A percentile compares a stretch with the other conserved stretches of the same genome.
phyloP scores from a whole-genome alignment of 2,329 filamentous ascomycete species.

The Aspergillus ochraceoroseus region DNA sequence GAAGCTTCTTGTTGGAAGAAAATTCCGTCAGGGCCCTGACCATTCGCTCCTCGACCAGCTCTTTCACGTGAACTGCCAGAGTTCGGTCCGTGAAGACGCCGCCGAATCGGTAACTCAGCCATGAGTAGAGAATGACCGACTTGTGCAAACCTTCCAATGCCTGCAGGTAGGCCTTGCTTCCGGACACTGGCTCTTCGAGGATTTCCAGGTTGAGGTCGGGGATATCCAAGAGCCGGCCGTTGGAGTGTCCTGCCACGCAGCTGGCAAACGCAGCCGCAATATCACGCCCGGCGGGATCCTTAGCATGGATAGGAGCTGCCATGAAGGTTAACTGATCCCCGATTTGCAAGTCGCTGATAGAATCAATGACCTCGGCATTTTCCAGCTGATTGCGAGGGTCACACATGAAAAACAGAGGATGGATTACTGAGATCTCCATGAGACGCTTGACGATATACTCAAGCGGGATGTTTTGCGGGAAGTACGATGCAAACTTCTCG shows the following conservation, averaged over 20 bases:
- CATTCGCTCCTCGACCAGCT: constrained; percentile 71
- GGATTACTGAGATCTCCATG: constrained; percentile 61
- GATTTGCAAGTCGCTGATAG: constrained; percentile 61
- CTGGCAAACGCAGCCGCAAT: constrained; percentile 62
- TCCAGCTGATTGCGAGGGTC: constrained; percentile 57
- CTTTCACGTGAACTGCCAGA: constrained; percentile 74
- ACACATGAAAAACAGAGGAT: constrained; percentile 66
- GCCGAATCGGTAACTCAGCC: constrained; percentile 84
- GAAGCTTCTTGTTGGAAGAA: constrained; percentile 43
- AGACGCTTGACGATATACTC: constrained; percentile 75
- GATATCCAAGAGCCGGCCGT: constrained; percentile 68
- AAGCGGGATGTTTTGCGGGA: constrained; percentile 74
- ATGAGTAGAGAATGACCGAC: constrained; percentile 77
- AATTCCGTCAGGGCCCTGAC: constrained; percentile 58
- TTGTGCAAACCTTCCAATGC: constrained; percentile 75
- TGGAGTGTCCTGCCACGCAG: constrained; percentile 62
- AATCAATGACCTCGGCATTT: constrained; percentile 70
- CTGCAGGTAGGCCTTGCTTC: constrained; percentile 55
- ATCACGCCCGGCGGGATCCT: constrained; percentile 39
- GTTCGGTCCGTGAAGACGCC: constrained; percentile 71
- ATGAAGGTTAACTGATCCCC: constrained; percentile 72
- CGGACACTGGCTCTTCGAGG: constrained; percentile 55
- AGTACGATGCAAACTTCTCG: constrained; percentile 73
- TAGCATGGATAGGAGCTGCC: constrained; percentile 61
- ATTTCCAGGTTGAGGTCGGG: constrained; percentile 65